phyloP scores from a whole-genome alignment of 2,329 filamentous ascomycete species.

The Herpotrichia juniperi region DNA sequence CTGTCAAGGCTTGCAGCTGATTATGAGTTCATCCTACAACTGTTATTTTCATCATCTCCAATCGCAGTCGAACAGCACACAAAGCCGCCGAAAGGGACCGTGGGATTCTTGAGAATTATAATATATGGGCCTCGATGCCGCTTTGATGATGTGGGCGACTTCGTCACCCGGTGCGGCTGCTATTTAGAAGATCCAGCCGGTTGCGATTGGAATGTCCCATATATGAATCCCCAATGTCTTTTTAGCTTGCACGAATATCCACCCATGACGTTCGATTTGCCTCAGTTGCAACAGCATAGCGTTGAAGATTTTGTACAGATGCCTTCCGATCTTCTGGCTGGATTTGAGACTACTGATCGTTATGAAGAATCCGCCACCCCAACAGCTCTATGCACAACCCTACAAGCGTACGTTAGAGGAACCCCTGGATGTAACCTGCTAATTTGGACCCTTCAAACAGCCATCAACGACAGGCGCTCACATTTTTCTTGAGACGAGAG shows the following conservation, averaged over 20 bases:
- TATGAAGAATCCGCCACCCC: too few species aligned
- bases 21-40: background rate
- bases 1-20: background rate
- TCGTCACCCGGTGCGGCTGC: conserved; percentile 20
- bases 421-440: too few species aligned
- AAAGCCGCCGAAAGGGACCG: background rate
- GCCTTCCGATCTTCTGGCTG: conserved; percentile 4
- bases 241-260: background rate
- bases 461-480: conserved; percentile 11
- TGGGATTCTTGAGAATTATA: conserved; percentile 5
- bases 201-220: conserved; percentile 13
- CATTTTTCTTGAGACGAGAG: conserved; percentile 16
- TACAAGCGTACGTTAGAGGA: too few species aligned
- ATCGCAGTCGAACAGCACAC: background rate
- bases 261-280: conserved; percentile 17
- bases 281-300: background rate
- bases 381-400: too few species aligned
- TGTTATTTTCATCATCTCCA: background rate
- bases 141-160: conserved; percentile 28
- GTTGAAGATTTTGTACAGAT: conserved; percentile 2
- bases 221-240: conserved; percentile 17
- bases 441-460: background rate
- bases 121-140: conserved; percentile 22
- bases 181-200: conserved; percentile 16
- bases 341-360: conserved; percentile 9